phyloP scores from a whole-genome alignment of 2,329 filamentous ascomycete genomes.

The Colletotrichum lindemuthianum region DNA sequence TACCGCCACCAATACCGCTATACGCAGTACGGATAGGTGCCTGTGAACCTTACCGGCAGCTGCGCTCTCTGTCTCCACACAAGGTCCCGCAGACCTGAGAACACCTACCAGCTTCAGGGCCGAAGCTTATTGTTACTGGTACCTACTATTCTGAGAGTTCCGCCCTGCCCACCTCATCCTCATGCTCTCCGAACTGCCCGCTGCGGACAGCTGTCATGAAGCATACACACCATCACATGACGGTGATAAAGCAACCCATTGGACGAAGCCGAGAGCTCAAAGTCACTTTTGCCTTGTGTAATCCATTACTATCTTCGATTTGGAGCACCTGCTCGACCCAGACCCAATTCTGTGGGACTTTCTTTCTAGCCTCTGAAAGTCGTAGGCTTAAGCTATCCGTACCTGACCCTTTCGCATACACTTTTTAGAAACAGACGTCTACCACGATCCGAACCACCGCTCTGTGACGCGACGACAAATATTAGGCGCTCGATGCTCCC shows the following conservation, averaged over 20 bases:
- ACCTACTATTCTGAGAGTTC: background rate
- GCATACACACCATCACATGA: constrained; percentile 30
- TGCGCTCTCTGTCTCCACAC: constrained; percentile 14
- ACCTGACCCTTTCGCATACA: background rate
- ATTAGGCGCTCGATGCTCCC: constrained; percentile 31
- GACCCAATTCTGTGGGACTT: constrained; percentile 10
- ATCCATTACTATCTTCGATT: constrained; percentile 16
- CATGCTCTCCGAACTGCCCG: background rate
- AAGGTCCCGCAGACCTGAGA: constrained; percentile 6
- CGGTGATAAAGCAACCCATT: constrained; percentile 24
- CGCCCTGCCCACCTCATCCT: background rate
- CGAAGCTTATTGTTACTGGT: constrained; percentile 1
- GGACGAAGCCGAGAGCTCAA: constrained; percentile 15
- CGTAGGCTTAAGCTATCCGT: background rate
- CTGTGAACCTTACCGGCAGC: background rate
- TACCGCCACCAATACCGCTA: background rate
- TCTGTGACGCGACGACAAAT: background rate
- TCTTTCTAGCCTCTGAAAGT: constrained; percentile 7
- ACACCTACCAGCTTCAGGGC: background rate
- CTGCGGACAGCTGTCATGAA: constrained; percentile 30
- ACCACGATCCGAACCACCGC: constrained; percentile 1
- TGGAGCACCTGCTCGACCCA: constrained; percentile 8
- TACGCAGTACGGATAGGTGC: too few species aligned
- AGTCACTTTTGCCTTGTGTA: constrained; percentile 14
- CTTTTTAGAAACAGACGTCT: constrained; percentile 5